Percentiles rank a stretch among this genome's conserved stretches.
Conservation (phyloP, 164 flowering plant genomes). For the Vitis rupestris region DNA sequence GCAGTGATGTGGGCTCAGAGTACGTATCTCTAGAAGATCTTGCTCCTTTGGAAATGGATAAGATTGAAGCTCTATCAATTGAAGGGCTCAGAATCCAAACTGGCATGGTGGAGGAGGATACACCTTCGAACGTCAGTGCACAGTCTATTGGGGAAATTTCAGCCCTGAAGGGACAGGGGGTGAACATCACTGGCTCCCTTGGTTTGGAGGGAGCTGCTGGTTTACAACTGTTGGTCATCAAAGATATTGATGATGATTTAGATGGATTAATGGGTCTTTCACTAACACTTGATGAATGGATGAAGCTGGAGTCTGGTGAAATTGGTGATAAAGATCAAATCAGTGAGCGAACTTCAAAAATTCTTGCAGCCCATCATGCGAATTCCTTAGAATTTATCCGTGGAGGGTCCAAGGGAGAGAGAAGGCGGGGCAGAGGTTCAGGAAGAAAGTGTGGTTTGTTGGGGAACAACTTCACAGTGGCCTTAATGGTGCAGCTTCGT, state of each 20-base stretch:
- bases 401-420: conserved; percentile 54
- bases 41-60: conserved; percentile 92
- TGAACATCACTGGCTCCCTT: conserved; percentile 45
- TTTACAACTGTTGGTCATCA: conserved; percentile 69
- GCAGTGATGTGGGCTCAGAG: conserved; percentile 37
- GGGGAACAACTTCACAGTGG: conserved; percentile 90
- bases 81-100: conserved; percentile 94
- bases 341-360: conserved; percentile 65
- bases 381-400: conserved; percentile 39
- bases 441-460: conserved; percentile 70
- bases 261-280: conserved; percentile 91
- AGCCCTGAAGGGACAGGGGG: conserved; percentile 59
- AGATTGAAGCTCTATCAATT: conserved; percentile 87
- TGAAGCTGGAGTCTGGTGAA: conserved; percentile 84
- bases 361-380: conserved; percentile 93
- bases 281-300: conserved; percentile 90
- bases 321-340: conserved; percentile 65
- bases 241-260: conserved; percentile 56
- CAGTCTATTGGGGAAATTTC: conserved; percentile 65
- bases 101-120: conserved; percentile 78
- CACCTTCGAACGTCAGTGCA: conserved; percentile 72
- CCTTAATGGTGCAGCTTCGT: conserved; percentile 88
- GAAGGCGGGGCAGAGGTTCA: conserved; percentile 49
- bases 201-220: conserved; percentile 83
- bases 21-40: conserved; percentile 58